Percentiles rank a stretch among this genome's conserved stretches.
Conservation (phyloP, 257 asterid genomes). For the Przewalskia tangutica region DNA sequence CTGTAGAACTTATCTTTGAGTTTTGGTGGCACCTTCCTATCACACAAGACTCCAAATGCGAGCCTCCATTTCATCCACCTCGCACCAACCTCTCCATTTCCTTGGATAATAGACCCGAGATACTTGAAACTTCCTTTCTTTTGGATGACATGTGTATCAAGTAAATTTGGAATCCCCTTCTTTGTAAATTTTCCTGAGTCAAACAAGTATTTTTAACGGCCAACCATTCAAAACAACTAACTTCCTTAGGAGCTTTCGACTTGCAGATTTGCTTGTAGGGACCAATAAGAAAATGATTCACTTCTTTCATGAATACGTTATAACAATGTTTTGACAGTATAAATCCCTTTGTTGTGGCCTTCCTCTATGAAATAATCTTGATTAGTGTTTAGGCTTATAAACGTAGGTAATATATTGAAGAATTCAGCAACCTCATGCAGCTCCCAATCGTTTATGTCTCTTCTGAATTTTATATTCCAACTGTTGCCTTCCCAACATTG, state of each 20-base stretch:
- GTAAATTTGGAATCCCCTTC: neutral
- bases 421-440: neutral
- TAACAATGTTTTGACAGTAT: neutral
- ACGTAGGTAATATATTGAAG: neutral
- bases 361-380: neutral
- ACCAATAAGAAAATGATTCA: neutral
- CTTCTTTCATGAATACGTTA: neutral
- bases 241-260: neutral
- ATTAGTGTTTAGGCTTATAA: neutral
- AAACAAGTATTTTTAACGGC: neutral
- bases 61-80: too few relatives aligned
- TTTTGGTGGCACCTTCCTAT: too few relatives aligned
- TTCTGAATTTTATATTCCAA: neutral
- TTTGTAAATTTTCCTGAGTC: neutral
- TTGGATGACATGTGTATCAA: too few relatives aligned
- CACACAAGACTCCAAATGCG: too few relatives aligned
- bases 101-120: too few relatives aligned
- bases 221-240: neutral
- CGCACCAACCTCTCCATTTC: too few relatives aligned
- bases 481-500: neutral
- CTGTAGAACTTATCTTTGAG: too few relatives aligned
- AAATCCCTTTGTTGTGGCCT: neutral
- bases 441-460: neutral
- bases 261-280: neutral
- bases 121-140: too few relatives aligned